phyloP scores from a whole-genome alignment of 768 basidiomycete species.

The Butyriboletus loyo region DNA sequence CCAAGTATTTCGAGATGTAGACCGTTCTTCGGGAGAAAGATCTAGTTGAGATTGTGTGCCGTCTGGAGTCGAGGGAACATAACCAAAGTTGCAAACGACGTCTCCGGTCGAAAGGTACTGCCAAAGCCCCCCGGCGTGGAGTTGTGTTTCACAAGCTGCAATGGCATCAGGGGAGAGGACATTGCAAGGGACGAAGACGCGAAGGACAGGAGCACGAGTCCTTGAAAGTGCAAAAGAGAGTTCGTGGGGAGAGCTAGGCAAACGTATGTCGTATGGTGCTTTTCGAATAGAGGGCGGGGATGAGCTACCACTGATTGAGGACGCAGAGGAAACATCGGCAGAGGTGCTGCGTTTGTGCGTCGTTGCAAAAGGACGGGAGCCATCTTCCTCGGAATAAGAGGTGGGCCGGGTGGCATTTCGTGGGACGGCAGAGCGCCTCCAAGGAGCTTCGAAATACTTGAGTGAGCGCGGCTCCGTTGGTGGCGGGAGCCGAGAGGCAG shows the following conservation, averaged over 20 bases:
- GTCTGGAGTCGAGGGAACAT: conserved; percentile 48
- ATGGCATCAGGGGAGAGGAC: conserved; percentile 46
- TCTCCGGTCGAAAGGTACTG: conserved; percentile 73
- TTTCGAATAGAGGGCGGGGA: conserved; percentile 22
- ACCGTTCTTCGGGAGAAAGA: conserved; percentile 17
- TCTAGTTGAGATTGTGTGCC: conserved; percentile 25
- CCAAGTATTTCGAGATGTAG: conserved; percentile 48
- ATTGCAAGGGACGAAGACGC: conserved; percentile 72
- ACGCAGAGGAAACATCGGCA: conserved; percentile 45
- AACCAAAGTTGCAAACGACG: conserved; percentile 78
- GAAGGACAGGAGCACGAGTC: conserved; percentile 66
- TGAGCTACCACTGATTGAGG: conserved; percentile 27
- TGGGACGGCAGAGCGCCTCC: conserved; percentile 39
- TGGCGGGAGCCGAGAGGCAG: conserved; percentile 42
- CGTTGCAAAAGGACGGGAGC: conserved; percentile 29
- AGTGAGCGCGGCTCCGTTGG: conserved; percentile 44
- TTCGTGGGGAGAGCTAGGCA: conserved; percentile 52
- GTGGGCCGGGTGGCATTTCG: conserved; percentile 16
- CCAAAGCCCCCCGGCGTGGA: conserved; percentile 69
- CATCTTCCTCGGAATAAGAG: conserved; percentile 41
- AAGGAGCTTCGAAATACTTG: conserved; percentile 45
- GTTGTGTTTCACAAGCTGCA: conserved; percentile 62
- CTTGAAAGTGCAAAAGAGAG: conserved; percentile 57
- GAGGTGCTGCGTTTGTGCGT: conserved; percentile 44
- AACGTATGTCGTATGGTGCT: conserved; percentile 9